Evolutionary conservation across 1,284 basidiomycete genomes (phyloP).

Genomic region (Ceratobasidium sp.): DNA sequence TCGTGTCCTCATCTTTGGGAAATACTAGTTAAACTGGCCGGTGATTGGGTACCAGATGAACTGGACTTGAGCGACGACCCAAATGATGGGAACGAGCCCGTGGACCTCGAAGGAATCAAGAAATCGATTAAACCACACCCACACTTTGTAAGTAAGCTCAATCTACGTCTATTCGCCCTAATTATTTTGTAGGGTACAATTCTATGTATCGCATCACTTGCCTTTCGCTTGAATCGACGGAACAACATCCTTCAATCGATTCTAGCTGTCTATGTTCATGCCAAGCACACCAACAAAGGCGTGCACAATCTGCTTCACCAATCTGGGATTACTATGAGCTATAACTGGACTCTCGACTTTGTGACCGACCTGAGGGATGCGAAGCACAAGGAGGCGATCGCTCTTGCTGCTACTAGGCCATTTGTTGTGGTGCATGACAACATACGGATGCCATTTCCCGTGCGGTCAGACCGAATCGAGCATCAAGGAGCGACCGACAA

Average conservation of each 20-base stretch:
- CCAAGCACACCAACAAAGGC: not conserved
- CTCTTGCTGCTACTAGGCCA: not conserved
- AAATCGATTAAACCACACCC: not conserved
- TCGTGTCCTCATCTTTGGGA: not conserved
- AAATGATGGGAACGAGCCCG: not conserved
- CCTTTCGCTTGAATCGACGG: not conserved
- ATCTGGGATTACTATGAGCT: not conserved
- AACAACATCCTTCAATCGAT: not conserved
- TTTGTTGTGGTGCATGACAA: not conserved
- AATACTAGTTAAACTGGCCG: not conserved
- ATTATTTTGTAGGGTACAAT: not conserved
- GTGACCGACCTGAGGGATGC: not conserved
- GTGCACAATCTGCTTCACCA: not conserved
- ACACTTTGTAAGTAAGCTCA: constrained; percentile 5
- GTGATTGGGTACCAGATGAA: not conserved
- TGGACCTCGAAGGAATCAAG: not conserved
- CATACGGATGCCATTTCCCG: not conserved
- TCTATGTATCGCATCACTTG: not conserved
- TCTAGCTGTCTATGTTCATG: not conserved
- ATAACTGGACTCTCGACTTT: not conserved
- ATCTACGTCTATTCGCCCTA: not conserved
- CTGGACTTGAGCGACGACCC: no score
- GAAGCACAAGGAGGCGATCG: not conserved
- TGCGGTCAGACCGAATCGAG: not conserved
- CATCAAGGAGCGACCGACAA: not conserved